Evolutionary conservation across 1,139 yeast genomes (phyloP), one percentile per base, ranked within the genome.

Genomic region (Debaryomycetaceae sp.): DNA sequence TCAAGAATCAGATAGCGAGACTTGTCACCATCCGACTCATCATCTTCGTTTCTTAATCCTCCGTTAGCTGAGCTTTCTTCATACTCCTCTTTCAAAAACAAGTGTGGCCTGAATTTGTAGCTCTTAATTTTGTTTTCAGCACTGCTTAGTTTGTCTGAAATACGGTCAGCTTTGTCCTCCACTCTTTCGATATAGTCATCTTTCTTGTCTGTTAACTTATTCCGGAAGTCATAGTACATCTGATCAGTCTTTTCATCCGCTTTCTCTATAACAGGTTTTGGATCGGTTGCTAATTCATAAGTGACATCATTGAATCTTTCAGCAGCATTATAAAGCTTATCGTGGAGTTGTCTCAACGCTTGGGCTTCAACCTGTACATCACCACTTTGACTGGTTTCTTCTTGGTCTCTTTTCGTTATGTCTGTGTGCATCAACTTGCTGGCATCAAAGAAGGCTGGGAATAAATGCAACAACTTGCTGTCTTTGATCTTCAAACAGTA

Each of bases 401-500:
- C 33, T 6, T 33, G 14, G 9, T 24, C 44, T 41, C 39, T 50
- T 37, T 41, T 48, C 49, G 9, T 24, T 6, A 20, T n/a, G 9
- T 27, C 33, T 7, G 34, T 31, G 31, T 47, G 47, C 34, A 42
- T 9, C 41, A 40, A 22, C 46, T n/a, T 45, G n/a, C 47, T 30
- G 24, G 48, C 38, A 37, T 53, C 54, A 34, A 50, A 50, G 45
- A 60, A 65, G 5, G 66, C 67, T 5, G 76, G 74, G 43, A 63
- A 66, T 7, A 70, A 44, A 6, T 55, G 56, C 35, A 70, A 55
- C 24, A 60, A 54, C 27, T 56, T 51, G 35, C 55, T 48, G 35
- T 60, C 64, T 4, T 63, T 60, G 13, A 76, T 60, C 43, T 63
- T 63, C 14, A 75, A 46, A 52, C 82, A 76, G 45, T 62, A 68